Conservation (phyloP, 2,329 filamentous ascomycete species). For the Penicillium brasilianum region DNA sequence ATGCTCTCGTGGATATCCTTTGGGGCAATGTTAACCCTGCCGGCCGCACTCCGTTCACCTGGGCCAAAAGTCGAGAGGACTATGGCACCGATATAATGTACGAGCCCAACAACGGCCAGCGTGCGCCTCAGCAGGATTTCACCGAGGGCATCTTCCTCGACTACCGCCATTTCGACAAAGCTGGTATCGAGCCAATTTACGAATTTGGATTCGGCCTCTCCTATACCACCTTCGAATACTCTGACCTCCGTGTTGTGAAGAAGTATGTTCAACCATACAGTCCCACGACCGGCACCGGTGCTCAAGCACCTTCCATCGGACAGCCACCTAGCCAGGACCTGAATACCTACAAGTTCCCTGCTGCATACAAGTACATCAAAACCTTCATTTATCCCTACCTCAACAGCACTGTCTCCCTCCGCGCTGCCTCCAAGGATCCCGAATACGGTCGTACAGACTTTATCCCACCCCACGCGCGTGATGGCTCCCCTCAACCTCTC, state of each 20-base stretch:
- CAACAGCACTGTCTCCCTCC: conserved; percentile 14
- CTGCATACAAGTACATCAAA: not conserved
- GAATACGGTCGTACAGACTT: conserved; percentile 13
- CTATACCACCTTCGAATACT: conserved; percentile 60
- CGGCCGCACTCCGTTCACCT: conserved; percentile 18
- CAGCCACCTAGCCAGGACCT: conserved; percentile 35
- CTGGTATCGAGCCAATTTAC: conserved; percentile 58
- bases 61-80: conserved; percentile 9
- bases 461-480: conserved; percentile 11
- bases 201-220: conserved; percentile 64
- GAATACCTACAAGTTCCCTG: conserved; percentile 15
- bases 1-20: conserved; percentile 20
- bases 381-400: conserved; percentile 21
- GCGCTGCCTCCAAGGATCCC: conserved; percentile 9
- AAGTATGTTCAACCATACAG: not conserved
- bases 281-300: conserved; percentile 55
- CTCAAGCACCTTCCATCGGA: conserved; percentile 63
- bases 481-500: conserved; percentile 2
- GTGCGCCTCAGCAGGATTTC: conserved; percentile 57
- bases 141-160: conserved; percentile 61
- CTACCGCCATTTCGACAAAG: conserved; percentile 53
- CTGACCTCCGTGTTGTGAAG: conserved; percentile 53
- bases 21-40: conserved; percentile 20
- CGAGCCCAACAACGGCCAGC: conserved; percentile 56
- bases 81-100: conserved; percentile 54